Conservation (phyloP, 305 asterid species). For the Solanum chacoense region DNA sequence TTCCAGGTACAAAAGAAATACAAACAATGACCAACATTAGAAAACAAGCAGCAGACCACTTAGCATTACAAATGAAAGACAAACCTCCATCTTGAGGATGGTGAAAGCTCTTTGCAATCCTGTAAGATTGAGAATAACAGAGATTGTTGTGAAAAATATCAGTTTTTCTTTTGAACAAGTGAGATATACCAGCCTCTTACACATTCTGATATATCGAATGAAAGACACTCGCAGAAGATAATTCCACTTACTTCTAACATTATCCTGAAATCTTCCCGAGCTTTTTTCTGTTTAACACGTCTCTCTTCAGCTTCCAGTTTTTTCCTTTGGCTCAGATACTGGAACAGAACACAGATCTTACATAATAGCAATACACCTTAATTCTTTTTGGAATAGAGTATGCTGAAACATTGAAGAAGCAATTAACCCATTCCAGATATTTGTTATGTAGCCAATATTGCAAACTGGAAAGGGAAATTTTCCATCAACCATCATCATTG, state of each 20-base stretch:
- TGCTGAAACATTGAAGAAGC: slow-evolving; percentile 9
- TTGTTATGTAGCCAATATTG: background rate
- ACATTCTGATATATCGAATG: background rate
- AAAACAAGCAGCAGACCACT: background rate
- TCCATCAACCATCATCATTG: slow-evolving; percentile 15
- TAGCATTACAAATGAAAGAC: slow-evolving; percentile 11
- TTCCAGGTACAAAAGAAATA: background rate
- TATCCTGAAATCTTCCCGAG: slow-evolving; percentile 68
- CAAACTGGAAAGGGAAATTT: slow-evolving; percentile 7
- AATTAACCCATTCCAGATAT: background rate
- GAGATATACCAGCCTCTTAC: background rate
- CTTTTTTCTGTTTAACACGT: slow-evolving; percentile 70
- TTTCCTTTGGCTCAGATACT: slow-evolving; percentile 74
- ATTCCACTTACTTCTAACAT: slow-evolving; percentile 64
- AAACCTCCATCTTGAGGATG: slow-evolving; percentile 83
- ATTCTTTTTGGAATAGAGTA: background rate
- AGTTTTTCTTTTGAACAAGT: background rate
- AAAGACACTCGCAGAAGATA: background rate
- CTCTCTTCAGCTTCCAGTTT: slow-evolving; percentile 85
- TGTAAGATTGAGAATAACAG: slow-evolving; percentile 20
- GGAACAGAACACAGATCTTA: slow-evolving; percentile 17
- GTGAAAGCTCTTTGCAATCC: slow-evolving; percentile 73
- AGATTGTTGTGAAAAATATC: slow-evolving; percentile 3
- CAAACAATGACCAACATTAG: slow-evolving; percentile 3
- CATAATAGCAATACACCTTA: background rate